phyloP scores from a whole-genome alignment of 352 stramenopile genomes.

The Phytophthora sp. region DNA sequence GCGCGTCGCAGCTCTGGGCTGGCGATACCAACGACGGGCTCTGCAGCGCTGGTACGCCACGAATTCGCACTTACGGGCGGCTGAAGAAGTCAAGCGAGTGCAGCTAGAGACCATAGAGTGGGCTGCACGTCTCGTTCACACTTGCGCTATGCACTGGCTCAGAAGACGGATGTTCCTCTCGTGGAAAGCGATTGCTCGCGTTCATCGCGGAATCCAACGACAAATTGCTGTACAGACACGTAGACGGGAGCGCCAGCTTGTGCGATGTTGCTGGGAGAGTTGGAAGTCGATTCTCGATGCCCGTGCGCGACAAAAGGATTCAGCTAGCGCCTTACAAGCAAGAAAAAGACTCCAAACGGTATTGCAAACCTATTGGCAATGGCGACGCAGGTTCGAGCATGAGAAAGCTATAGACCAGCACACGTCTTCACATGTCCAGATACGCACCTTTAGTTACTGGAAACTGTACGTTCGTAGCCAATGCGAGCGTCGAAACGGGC shows the following conservation, averaged over 20 bases:
- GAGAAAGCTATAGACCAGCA: constrained; percentile 2
- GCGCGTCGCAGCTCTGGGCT: background rate
- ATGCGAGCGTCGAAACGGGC: constrained; percentile 2
- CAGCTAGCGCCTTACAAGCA: background rate
- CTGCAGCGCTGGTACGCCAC: constrained; percentile 10
- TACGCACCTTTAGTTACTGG: constrained; percentile 29
- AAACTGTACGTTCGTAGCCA: constrained; percentile 14
- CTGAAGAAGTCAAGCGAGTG: constrained; percentile 2
- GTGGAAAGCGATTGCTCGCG: constrained; percentile 17
- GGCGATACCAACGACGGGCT: background rate
- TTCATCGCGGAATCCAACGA: constrained; percentile 4
- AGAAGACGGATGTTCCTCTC: constrained; percentile 11
- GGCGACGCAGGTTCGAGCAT: constrained; percentile 10
- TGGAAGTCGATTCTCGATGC: constrained; percentile 15
- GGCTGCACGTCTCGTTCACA: constrained; percentile 15
- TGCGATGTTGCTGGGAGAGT: constrained; percentile 16
- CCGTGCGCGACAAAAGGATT: constrained; percentile 5
- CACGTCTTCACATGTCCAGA: background rate
- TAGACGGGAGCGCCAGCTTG: constrained; percentile 9
- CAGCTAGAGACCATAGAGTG: constrained; percentile 19
- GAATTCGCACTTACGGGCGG: background rate
- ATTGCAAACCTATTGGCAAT: constrained; percentile 23
- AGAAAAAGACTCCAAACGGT: constrained; percentile 3
- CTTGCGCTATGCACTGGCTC: constrained; percentile 19
- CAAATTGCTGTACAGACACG: background rate